phyloP scores from a whole-genome alignment of 495 filamentous ascomycete genomes.

The Elasticomyces elasticus region DNA sequence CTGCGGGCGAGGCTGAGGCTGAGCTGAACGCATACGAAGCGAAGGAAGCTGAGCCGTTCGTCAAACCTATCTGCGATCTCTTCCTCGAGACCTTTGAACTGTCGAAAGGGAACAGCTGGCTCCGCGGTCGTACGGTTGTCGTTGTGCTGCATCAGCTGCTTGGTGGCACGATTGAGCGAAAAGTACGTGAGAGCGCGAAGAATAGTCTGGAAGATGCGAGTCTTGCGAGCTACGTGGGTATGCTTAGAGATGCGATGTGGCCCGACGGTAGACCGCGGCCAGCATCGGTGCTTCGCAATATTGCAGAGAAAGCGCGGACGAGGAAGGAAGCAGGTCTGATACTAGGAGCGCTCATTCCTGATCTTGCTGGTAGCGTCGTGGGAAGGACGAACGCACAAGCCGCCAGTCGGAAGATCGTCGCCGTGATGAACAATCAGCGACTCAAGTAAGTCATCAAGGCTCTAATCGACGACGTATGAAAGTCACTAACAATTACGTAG shows the following conservation, averaged over 20 bases:
- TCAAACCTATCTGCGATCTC: constrained; percentile 95
- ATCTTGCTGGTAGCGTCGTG: constrained; percentile 40
- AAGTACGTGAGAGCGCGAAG: constrained; percentile 72
- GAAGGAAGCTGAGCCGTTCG: constrained; percentile 77
- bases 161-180: constrained; percentile 84
- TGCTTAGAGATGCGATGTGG: constrained; percentile 70
- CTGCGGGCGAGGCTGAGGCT: constrained; percentile 81
- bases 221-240: constrained; percentile 59
- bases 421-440: constrained; percentile 34
- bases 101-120: constrained; percentile 85
- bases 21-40: constrained; percentile 85
- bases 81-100: constrained; percentile 95
- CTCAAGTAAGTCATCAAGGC: constrained; percentile 30
- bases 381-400: constrained; percentile 32
- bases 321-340: constrained; percentile 31
- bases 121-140: constrained; percentile 89
- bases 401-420: constrained; percentile 30
- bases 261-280: constrained; percentile 49
- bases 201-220: constrained; percentile 64
- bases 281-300: constrained; percentile 32
- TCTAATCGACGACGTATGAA: neutral
- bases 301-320: constrained; percentile 46
- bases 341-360: constrained; percentile 38
- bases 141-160: constrained; percentile 64
- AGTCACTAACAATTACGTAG: constrained; percentile 14